Evolutionary conservation across 2,329 filamentous ascomycete genomes (phyloP), one percentile per base, ranked within the genome.

Genomic region (Biscogniauxia sp.): DNA sequence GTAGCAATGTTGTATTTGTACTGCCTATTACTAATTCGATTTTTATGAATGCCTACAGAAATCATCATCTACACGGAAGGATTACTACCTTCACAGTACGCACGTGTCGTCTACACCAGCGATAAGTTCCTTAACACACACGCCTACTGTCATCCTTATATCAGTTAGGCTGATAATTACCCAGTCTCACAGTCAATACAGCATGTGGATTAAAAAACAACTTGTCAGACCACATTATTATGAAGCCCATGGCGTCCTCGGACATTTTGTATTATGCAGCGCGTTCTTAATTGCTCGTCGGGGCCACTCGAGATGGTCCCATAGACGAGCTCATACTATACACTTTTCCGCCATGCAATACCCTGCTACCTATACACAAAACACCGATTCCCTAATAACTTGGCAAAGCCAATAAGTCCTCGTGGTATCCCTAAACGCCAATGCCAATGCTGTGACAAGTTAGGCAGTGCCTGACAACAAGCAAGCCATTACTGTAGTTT

Each of bases 291-390:
- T 54, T 25, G 52, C 54, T 59, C 45, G 19, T 53, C 50, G 41
- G 37, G 57, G 57, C 53, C 56, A 51, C 54, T 56, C 59, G 51
- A 64, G 52, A 50, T 51, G 37, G 28, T 8, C 54, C 57, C 56
- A 53, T 23, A 54, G 51, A 58, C 56, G 56, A 56, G 56, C 52
- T 63, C 62, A 57, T 69, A 68, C 55, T 69, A 64, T 70, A 71
- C 68, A 70, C 65, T 66, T 65, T 66, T 64, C 59, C 66, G 50
- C 58, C 59, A 67, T 67, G 64, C 67, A 65, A 58, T 59, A 62
- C 63, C 66, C 55, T n/a, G 41, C 13, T 67, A 66, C 66, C 60
- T 69, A 70, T 71, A 71, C 69, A 69, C 65, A 70, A 64, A 65
- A 63, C 64, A 63, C 60, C 59, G 53, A 53, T 66, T 65, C 56